phyloP scores from a whole-genome alignment of 163 green algal species.

The Chlamydomonas reinhardtii region DNA sequence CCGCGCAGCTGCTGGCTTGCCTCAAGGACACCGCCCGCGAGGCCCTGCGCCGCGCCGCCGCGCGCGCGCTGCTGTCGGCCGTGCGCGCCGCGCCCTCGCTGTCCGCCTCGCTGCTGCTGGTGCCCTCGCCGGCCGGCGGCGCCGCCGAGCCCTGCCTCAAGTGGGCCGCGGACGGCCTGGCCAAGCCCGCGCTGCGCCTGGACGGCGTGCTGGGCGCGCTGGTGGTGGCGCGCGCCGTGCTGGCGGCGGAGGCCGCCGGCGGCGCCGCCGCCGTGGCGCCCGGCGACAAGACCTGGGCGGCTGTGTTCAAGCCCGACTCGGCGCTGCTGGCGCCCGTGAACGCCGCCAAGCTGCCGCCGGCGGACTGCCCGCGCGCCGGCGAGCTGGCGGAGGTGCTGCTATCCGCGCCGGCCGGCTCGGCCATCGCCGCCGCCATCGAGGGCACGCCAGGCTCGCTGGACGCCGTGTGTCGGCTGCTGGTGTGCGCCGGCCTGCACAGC shows the following conservation, averaged over 20 bases:
- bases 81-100: conserved; percentile 28
- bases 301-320: conserved; percentile 62
- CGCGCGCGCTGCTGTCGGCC: conserved; percentile 41
- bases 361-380: conserved; percentile 48
- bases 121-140: neutral
- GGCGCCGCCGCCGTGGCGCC: conserved; percentile 26
- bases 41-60: conserved; percentile 31
- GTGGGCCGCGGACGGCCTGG: conserved; percentile 66
- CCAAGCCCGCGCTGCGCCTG: conserved; percentile 73
- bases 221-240: conserved; percentile 28
- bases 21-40: conserved; percentile 64
- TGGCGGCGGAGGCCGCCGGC: conserved; percentile 12
- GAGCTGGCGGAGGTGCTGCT: conserved; percentile 70
- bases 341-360: conserved; percentile 54
- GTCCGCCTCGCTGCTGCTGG: conserved; percentile 11
- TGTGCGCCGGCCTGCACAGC: conserved; percentile 73
- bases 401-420: too few species aligned
- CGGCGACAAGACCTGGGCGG: conserved; percentile 65
- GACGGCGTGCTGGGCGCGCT: conserved; percentile 62
- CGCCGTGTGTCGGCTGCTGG: conserved; percentile 57
- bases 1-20: conserved; percentile 37
- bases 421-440: too few species aligned
- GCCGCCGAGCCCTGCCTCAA: conserved; percentile 54
- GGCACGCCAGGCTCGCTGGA: conserved; percentile 14
- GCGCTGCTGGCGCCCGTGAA: conserved; percentile 61